Evolutionary conservation across 1,139 yeast species (phyloP), one percentile per base, ranked within the genome.

Genomic region (Arxiozyma telluris): DNA sequence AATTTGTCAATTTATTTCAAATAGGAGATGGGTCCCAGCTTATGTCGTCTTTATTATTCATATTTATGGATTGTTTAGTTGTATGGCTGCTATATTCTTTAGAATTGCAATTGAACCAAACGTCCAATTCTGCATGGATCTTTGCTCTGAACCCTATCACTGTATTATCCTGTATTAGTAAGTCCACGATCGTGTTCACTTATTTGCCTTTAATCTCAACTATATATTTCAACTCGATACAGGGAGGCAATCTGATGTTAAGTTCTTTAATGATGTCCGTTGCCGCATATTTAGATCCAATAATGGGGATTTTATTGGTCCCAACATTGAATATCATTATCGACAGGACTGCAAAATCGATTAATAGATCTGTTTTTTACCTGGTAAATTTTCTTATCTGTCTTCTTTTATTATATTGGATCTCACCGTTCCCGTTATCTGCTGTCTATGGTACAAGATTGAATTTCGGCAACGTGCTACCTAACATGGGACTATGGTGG

Each of bases 401-500:
- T 30, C 39, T 22, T 8, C 9, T 20, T 2, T 20, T 9, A 18
- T 30, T 46, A 17, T 46, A 46, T 15, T 20, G n/a, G 21, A 8
- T 22, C 8, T 34, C 23, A 1, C 49, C 49, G 5, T 46, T 46
- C 42, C 34, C 47, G 17, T n/a, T 49, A 11, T 21, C 82, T 47
- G 82, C 87, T 57, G 51, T 49, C 21, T 87, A 84, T 64, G 82
- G 84, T 18, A 77, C 84, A 0, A 72, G 81, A 11, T 64, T 89
- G 8, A 71, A 76, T 41, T 84, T 87, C 62, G 76, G 77, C 50
- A 89, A 88, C 58, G 80, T 89, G 9, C 60, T 61, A 25, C 72
- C 72, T 17, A 90, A 90, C 69, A 72, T 93, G 59, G 98, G 98
- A 0, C 75, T 93, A 44, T 93, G 99, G 99, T 93, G 99, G 99